Evolutionary conservation across 75 land plant genomes (phyloP), one percentile per base, ranked within the genome.

Genomic region (Picea sitchensis): DNA sequence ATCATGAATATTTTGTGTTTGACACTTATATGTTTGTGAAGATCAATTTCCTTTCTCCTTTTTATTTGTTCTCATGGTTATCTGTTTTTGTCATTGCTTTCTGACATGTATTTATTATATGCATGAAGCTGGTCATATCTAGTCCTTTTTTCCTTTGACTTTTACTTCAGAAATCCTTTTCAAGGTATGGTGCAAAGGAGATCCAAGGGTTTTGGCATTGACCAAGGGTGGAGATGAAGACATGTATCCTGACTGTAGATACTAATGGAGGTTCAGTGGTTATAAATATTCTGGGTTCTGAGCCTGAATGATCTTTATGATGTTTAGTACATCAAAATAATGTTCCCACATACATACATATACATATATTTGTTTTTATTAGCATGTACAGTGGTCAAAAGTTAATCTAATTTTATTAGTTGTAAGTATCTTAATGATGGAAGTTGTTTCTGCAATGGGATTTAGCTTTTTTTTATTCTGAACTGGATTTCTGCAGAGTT

Each of bases 111-210:
- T 51, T 9, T 11, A 9, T 11, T 9, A 51, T 51, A 51, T 9
- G 11, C 54, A 30, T 44, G n/a, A 44, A 17, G 18, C 74, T 72
- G 74, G 47, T 72, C 15, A 41, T 41, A 14, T 72, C 23, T 72
- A 72, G 58, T 54, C 18, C 5, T 23, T 34, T 14, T 69, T 44
- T 78, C 77, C 86, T 80, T 82, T 87, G 64, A 84, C 83, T 76
- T n/a, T 65, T 21, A 47, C 47, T 64, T 65, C 89, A 87, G 86
- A 87, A 77, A 65, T 82, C 58, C 63, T 73, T 82, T 65, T 77
- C 77, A 54, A 80, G 80, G 79, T 36, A 61, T 64, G 69, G 54
- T 31, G 34, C 58, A 63, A 32, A 82, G 84, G 71, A 77, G 82
- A 59, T 62, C 76, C 78, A 77, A 41, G 77, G 74, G 71, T 65